Base-by-base conservation (phyloP, 192 early-diverging fungal species). In the Haplosporangium gracile region DNA sequence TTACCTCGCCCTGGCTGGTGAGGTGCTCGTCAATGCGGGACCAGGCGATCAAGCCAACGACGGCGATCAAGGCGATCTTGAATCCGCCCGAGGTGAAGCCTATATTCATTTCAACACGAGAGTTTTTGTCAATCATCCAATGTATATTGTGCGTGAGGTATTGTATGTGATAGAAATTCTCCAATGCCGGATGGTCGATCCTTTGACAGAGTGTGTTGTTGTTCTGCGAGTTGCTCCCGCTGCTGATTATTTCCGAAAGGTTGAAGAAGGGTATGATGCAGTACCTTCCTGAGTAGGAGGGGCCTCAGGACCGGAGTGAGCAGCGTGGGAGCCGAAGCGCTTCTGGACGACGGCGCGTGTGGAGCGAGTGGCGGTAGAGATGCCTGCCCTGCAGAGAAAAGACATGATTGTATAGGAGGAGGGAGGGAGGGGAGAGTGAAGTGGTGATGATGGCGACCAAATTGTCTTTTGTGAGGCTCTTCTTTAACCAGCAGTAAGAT, bases 1-100 rank as follows among this genome's bases (percentile, higher is more conserved):
- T 74, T 85, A 86, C 84, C 84, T 86, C 84, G 78, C 84, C 84
- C 71, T 86, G 84, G 42, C 39, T 77, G 68, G 84, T 86, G 39
- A 86, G 84, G 76, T 86, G 84, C 71, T 86, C 84, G 32, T 86
- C 84, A 51, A 86, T 70, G 39, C 84, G 84, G 76, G 84, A 80
- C 84, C 84, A 86, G 51, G 79, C 84, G 40, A 86, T 73, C 84
- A 80, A 75, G 51, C 84, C 79, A 32, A 86, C 72, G 70, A 75
- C 72, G 34, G 70, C 72, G 72, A 76, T 11, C 79, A 86, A 81
- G 68, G 76, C 42, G n/a, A 81, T 26, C 75, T 86, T 86, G 84
- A 86, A 86, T 72, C 84, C 84, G 15, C 24, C n/a, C 18, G 84
- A 86, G 15, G 84, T 81, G 76, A 86, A 86, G 45, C 78, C 78